Evolutionary conservation across 208 protist species (phyloP).

Genomic region (Endotrypanum monterogeii): DNA sequence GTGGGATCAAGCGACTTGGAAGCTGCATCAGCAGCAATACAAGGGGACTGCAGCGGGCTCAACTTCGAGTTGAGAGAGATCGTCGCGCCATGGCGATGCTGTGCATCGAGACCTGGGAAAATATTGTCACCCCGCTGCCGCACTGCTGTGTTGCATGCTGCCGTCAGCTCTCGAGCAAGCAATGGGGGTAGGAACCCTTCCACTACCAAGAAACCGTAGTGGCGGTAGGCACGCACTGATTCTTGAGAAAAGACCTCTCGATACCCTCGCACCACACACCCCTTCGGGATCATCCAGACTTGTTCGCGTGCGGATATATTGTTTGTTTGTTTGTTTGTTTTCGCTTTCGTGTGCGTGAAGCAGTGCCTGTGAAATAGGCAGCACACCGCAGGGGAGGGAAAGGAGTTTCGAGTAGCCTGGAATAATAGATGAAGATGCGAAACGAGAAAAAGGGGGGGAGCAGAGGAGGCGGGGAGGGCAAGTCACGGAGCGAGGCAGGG

Average conservation of each 20-base stretch:
- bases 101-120: conserved; percentile 68
- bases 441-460: neutral
- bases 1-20: neutral
- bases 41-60: conserved; percentile 13
- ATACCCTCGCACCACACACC: conserved; percentile 40
- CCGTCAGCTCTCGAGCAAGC: conserved; percentile 28
- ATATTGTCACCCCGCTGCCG: conserved; percentile 38
- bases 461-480: no score
- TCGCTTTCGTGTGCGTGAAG: neutral
- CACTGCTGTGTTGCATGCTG: conserved; percentile 35
- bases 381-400: no score
- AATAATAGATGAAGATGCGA: neutral
- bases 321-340: conserved; percentile 12
- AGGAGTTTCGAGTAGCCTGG: no score
- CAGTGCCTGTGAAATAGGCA: no score
- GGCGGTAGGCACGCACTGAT: conserved; percentile 61
- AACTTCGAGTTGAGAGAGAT: conserved; percentile 32
- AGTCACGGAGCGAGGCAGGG: no score
- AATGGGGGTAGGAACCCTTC: conserved; percentile 36
- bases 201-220: conserved; percentile 59
- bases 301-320: neutral
- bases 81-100: conserved; percentile 40
- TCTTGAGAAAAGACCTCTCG: conserved; percentile 39
- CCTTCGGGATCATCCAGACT: conserved; percentile 4
- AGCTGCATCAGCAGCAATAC: neutral